These are phyloP conservation scores for Skeletonema tropicum DNA, from an alignment of 108 stramenopile species.

Conservation along the genomic window DNA sequence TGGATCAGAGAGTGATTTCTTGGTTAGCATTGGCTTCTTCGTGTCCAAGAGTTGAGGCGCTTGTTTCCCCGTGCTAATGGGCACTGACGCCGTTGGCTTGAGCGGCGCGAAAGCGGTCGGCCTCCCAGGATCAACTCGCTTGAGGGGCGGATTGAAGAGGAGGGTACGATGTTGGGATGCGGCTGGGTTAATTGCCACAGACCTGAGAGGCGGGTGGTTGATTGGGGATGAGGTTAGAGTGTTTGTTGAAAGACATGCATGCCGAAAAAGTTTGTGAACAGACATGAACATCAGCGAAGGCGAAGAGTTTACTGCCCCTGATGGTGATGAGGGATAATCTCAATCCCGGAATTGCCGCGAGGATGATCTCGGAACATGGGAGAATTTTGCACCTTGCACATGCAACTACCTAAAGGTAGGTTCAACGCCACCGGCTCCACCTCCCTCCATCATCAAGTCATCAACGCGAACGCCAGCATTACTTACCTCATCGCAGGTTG, in stretches of 20 bases:
- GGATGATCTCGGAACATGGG: too few relatives aligned
- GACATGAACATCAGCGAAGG: not conserved
- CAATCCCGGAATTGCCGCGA: too few relatives aligned
- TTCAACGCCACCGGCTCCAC: not conserved
- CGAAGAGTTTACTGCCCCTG: too few relatives aligned
- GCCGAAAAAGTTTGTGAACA: not conserved
- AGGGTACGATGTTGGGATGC: not conserved
- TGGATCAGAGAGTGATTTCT: not conserved
- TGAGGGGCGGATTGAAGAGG: slow-evolving; percentile 1
- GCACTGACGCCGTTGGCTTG: not conserved
- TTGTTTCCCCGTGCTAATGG: not conserved
- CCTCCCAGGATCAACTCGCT: slow-evolving; percentile 26
- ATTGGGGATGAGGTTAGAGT: not conserved
- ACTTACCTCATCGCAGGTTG: slow-evolving; percentile 43
- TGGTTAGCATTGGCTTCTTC: not conserved
- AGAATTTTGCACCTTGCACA: too few relatives aligned
- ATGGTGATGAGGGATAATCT: too few relatives aligned
- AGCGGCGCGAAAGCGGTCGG: slow-evolving; percentile 2
- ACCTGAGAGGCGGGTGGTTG: not conserved
- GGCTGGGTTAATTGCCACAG: not conserved
- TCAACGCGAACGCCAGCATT: not conserved
- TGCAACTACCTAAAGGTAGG: not conserved
- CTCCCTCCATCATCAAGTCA: not conserved
- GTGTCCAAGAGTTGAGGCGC: not conserved
- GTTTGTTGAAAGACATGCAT: not conserved